Conservation (phyloP, 306 rosid species). For the Cicer bijugum region DNA sequence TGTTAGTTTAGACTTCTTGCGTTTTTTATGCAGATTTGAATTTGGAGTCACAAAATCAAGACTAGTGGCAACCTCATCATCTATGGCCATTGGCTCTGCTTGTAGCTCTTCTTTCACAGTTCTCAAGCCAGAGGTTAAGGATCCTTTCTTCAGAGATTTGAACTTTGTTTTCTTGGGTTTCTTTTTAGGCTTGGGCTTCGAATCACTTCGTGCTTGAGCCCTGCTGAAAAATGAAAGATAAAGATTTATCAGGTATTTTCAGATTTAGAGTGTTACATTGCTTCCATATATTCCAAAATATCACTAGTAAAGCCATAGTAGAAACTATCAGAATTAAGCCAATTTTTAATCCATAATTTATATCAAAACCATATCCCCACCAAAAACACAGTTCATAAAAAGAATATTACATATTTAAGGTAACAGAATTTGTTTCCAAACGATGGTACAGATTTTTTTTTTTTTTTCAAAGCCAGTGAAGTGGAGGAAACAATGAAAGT, state of each 20-base stretch:
- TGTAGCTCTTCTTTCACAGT: constrained; percentile 62
- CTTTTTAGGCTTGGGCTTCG: constrained; percentile 81
- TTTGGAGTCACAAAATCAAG: constrained; percentile 61
- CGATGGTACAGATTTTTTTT: neutral
- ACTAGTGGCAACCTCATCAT: constrained; percentile 60
- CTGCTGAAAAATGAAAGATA: constrained; percentile 50
- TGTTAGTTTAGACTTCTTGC: constrained; percentile 60
- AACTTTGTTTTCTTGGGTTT: constrained; percentile 89
- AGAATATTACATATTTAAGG: constrained; percentile 6
- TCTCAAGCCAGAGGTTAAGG: constrained; percentile 74
- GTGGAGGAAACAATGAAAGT: constrained; percentile 1
- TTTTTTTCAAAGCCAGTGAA: constrained; percentile 8
- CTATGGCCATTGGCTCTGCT: constrained; percentile 64
- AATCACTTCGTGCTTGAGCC: constrained; percentile 60
- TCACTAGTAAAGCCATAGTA: constrained; percentile 8
- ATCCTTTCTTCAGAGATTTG: constrained; percentile 87
- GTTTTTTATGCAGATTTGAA: constrained; percentile 69
- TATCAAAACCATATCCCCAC: constrained; percentile 21
- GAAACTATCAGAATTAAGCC: neutral
- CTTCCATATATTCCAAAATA: constrained; percentile 36
- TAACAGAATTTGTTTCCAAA: constrained; percentile 4
- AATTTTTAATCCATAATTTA: constrained; percentile 9
- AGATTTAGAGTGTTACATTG: constrained; percentile 18
- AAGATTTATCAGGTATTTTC: constrained; percentile 33
- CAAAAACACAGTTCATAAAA: constrained; percentile 16